Conservation (phyloP, 805 yeast genomes). For the Yarrowia alimentaria region DNA sequence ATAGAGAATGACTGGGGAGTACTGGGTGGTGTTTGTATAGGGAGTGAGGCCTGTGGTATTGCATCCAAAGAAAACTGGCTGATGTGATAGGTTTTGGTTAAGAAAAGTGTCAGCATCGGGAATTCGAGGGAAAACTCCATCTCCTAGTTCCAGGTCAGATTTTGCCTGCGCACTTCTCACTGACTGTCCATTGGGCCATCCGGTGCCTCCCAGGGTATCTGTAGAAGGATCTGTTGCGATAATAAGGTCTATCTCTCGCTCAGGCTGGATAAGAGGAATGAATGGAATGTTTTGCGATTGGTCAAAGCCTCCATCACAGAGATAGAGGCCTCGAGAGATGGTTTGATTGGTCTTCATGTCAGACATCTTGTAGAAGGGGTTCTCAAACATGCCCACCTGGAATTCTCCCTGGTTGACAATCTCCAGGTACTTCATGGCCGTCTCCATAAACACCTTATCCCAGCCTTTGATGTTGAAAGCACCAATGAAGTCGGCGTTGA, state of each 20-base stretch:
- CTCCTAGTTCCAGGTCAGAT: conserved; percentile 54
- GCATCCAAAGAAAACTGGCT: conserved; percentile 84
- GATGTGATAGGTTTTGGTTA: conserved; percentile 49
- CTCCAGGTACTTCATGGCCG: conserved; percentile 49
- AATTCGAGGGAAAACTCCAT: conserved; percentile 38
- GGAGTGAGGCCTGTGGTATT: conserved; percentile 51
- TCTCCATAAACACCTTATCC: conserved; percentile 47
- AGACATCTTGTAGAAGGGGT: conserved; percentile 58
- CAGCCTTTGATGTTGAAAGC: background rate
- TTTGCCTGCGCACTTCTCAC: conserved; percentile 56
- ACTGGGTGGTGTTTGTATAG: conserved; percentile 46
- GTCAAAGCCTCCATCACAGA: conserved; percentile 76
- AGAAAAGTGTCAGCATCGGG: conserved; percentile 61
- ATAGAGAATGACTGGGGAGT: conserved; percentile 67
- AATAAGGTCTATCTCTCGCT: conserved; percentile 58
- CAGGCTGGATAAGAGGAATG: conserved; percentile 57
- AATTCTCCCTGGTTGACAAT: conserved; percentile 49
- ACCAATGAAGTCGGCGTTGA: conserved; percentile 52
- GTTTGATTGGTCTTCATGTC: conserved; percentile 43
- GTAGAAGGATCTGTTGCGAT: conserved; percentile 69
- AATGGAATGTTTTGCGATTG: conserved; percentile 61
- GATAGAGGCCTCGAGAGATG: conserved; percentile 45
- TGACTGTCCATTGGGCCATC: conserved; percentile 72
- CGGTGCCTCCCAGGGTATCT: conserved; percentile 50
- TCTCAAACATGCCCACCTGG: conserved; percentile 65